Base-by-base conservation (phyloP, 768 basidiomycete species). In the Pleurotus sapidus region DNA sequence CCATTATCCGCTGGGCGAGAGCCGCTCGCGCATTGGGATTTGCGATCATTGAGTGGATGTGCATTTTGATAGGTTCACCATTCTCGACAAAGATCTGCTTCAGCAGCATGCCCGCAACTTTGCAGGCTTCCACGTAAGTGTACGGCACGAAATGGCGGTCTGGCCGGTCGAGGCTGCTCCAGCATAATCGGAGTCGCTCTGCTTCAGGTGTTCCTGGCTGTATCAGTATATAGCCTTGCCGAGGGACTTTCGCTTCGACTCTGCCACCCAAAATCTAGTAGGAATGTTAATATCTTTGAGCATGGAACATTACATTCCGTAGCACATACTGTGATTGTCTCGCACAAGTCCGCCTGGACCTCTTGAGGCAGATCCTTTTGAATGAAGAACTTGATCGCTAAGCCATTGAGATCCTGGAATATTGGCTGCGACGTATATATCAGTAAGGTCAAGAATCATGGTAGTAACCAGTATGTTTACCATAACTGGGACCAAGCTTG, bases 71-170 rank as follows among this genome's bases (percentile, higher is more conserved):
- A 1, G 89, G 83, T 3, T 61, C 66, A 4, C 84, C 86, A 34
- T 86, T 75, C 58, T 89, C 84, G 14, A 84, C 70, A 59, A 93
- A 92, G 34, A 92, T 88, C 64, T 91, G 89, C 69, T 82, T 88
- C 54, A 92, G 65, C 12, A 89, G 69, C 78, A 83, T 84, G 11
- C 87, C 86, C 0, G 84, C 82, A n/a, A 87, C 81, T 69, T 88
- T 90, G 73, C 91, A 92, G n/a, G 90, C 88, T 38, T 91, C 89
- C 14, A 93, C 83, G 65, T 84, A 93, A 49, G 88, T 89, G 67
- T 87, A 87, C 6, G 90, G 90, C 45, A 92, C 90, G 60, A 93
- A 89, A 67, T 83, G 80, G 56, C 91, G 75, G 25, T 89, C 87
- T 5, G 91, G 90, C 57, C 90, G 75, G 61, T 91, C 89, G 1